Base-by-base conservation (phyloP, 768 basidiomycete species). In the Amanita phalloides region DNA sequence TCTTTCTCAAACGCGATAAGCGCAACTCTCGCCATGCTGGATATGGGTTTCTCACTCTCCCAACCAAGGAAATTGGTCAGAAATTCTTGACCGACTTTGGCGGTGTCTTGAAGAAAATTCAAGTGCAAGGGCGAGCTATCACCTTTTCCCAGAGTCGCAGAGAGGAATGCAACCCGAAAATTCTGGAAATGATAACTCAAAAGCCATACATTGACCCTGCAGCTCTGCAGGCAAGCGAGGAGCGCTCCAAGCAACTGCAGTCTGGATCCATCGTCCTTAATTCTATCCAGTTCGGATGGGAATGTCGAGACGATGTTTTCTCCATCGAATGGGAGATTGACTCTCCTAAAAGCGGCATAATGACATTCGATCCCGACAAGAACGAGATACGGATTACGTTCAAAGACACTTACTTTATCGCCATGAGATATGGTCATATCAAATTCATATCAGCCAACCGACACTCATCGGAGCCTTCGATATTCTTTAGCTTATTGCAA, bases 241-340 rank as follows among this genome's bases (percentile, higher is more conserved):
- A 54, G 23, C 63, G 61, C 26, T 57, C 62, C 6, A 44, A 45
- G n/a, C 55, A 67, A 21, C 64, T 77, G 7, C 56, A 60, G n/a
- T 33, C 55, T 3, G 55, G 57, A 14, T 33, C 38, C 6, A 62
- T 77, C 23, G 50, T 56, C 6, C 57, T 81, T 45, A 54, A 54
- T 3, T 58, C 63, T 3, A 55, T 84, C 25, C 81, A 82, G 56
- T 81, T 82, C 55, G 77, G 79, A 11, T 81, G 80, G 81, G 67
- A 72, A 57, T 82, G 81, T 54, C 71, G 80, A n/a, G 80, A 81
- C 57, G 61, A 66, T 4, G 68, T 71, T 0, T 73, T 77, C 53
- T 86, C 83, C 14, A 61, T 76, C 41, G 82, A 85, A 62, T 80
- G 75, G 71, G 77, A 79, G 62, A 62, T 67, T 23, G 13, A 38